phyloP scores from a whole-genome alignment of 495 filamentous ascomycete genomes.

The Trichocladium uniseriatum region DNA sequence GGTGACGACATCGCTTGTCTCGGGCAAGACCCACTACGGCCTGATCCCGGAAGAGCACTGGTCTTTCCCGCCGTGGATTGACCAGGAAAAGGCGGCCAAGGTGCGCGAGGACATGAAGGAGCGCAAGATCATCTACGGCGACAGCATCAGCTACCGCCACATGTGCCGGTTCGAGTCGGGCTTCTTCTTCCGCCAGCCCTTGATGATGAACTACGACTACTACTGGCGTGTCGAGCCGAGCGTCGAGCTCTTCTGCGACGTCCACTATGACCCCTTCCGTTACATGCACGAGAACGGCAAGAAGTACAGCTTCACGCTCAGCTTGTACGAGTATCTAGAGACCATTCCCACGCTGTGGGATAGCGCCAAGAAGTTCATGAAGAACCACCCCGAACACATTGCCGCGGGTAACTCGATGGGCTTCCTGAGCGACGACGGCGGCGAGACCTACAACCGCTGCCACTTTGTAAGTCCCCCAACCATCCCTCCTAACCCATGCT shows the following conservation, averaged over 20 bases:
- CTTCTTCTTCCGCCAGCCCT: conserved; percentile 80
- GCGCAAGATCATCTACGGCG: conserved; percentile 88
- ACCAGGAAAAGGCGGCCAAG: conserved; percentile 71
- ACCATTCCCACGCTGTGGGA: conserved; percentile 96
- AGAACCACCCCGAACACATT: conserved; percentile 79
- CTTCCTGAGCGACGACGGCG: conserved; percentile 85
- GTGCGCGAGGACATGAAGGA: conserved; percentile 77
- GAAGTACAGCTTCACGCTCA: conserved; percentile 84
- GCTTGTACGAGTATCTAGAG: conserved; percentile 88
- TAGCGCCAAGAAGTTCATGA: conserved; percentile 83
- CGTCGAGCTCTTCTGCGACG: conserved; percentile 79
- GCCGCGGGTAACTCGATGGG: conserved; percentile 74
- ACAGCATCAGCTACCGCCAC: conserved; percentile 82
- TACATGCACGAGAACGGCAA: conserved; percentile 83
- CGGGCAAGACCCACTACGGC: conserved; percentile 83
- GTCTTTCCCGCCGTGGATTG: conserved; percentile 82
- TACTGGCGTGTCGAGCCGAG: conserved; percentile 92
- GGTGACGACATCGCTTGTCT: conserved; percentile 79
- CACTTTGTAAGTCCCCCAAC: conserved; percentile 67
- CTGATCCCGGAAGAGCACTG: conserved; percentile 76
- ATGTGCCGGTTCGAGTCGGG: conserved; percentile 93
- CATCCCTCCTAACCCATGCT: neutral
- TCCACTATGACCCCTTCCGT: conserved; percentile 75
- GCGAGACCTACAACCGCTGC: conserved; percentile 87
- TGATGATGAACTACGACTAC: conserved; percentile 80